Conservation (phyloP, 768 basidiomycete species). For the Lentinula sp. region DNA sequence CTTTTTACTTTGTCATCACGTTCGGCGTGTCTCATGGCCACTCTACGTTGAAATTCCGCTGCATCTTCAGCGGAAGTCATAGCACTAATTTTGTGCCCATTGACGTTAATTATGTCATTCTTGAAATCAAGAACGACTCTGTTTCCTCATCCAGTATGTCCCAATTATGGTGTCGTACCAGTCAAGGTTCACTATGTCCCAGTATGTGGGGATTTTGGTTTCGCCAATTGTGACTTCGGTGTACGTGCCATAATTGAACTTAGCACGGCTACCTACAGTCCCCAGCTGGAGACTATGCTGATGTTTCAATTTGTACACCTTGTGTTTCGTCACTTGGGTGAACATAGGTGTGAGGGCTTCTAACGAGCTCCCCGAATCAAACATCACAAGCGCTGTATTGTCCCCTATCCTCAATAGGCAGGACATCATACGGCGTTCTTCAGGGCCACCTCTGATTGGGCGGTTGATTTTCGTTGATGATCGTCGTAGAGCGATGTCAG, state of each 20-base stretch:
- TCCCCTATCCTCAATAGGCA: not conserved
- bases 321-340: not conserved
- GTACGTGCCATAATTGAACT: not conserved
- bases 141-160: not conserved
- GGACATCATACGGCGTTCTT: not conserved
- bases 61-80: not conserved
- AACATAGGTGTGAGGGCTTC: not conserved
- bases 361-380: not conserved
- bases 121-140: not conserved
- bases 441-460: no score
- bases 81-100: no score
- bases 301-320: not conserved
- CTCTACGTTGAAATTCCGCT: not conserved
- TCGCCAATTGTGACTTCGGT: no score
- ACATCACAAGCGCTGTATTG: not conserved
- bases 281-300: not conserved
- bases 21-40: not conserved
- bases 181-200: not conserved
- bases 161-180: not conserved
- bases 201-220: not conserved
- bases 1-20: not conserved
- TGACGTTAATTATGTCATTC: no score
- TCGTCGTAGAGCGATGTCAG: no score
- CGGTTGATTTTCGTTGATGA: no score
- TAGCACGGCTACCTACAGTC: not conserved